Percentiles rank a stretch among this genome's conserved stretches.
phyloP scores from a whole-genome alignment of 768 basidiomycete species.

The Boletus pseudopeckii region DNA sequence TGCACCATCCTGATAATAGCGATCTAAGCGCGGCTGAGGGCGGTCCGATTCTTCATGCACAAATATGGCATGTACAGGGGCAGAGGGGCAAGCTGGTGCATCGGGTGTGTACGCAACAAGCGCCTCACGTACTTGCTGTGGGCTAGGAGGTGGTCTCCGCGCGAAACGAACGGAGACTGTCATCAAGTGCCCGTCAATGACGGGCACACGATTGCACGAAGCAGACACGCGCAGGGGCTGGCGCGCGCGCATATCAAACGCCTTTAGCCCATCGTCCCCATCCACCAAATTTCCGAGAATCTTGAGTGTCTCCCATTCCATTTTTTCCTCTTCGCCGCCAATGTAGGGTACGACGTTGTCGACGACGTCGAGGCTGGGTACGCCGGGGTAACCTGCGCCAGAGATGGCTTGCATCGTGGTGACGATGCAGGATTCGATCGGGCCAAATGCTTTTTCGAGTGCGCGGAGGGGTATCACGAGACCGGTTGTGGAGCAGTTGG shows the following conservation, averaged over 20 bases:
- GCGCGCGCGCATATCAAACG: constrained; percentile 83
- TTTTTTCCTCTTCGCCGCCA: constrained; percentile 92
- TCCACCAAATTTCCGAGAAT: constrained; percentile 82
- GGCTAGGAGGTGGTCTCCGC: constrained; percentile 73
- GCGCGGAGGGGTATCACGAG: constrained; percentile 88
- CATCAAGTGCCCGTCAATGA: constrained; percentile 93
- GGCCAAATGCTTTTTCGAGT: constrained; percentile 87
- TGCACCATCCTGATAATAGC: constrained; percentile 86
- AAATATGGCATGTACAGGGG: constrained; percentile 78
- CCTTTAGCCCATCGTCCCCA: constrained; percentile 48
- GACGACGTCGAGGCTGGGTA: constrained; percentile 83
- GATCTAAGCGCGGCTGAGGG: constrained; percentile 91
- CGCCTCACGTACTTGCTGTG: constrained; percentile 84
- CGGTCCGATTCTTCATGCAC: constrained; percentile 93
- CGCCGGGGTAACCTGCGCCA: constrained; percentile 96
- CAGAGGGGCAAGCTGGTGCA: constrained; percentile 78
- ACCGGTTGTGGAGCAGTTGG: constrained; percentile 96
- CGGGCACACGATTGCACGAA: constrained; percentile 91
- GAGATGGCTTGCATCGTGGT: constrained; percentile 98
- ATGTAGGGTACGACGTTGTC: constrained; percentile 98
- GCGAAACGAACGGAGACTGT: constrained; percentile 86
- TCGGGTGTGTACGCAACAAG: constrained; percentile 71
- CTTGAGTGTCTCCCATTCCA: constrained; percentile 98
- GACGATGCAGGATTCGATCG: constrained; percentile 86
- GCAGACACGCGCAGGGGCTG: constrained; percentile 88